Evolutionary conservation across 2,329 filamentous ascomycete species (phyloP).

Genomic region (Colletotrichum limetticola): DNA sequence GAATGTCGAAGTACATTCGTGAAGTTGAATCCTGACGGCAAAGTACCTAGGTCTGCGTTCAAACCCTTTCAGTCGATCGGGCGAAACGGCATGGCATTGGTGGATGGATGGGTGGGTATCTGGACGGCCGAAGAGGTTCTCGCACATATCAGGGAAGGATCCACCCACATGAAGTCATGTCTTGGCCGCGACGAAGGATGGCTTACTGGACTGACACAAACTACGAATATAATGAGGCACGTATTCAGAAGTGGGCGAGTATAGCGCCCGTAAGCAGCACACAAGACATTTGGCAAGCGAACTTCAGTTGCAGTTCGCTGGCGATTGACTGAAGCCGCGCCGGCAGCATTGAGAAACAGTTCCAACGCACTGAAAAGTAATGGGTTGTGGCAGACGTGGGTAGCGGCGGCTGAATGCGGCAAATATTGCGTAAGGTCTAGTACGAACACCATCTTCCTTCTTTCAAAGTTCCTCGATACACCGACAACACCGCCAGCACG

Average conservation of each 20-base stretch:
- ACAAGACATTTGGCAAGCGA: neutral
- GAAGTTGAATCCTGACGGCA: too few species aligned
- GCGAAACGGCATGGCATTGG: neutral
- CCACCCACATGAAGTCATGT: neutral
- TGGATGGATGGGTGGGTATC: neutral
- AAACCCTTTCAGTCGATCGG: neutral
- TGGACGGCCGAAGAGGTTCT: neutral
- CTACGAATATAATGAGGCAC: too few species aligned
- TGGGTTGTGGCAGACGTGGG: too few species aligned
- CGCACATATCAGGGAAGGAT: neutral
- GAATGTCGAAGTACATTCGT: too few species aligned
- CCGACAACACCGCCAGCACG: neutral
- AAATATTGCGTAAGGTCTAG: neutral
- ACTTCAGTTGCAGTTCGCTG: neutral
- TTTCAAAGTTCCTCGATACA: neutral
- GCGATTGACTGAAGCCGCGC: neutral
- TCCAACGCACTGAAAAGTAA: neutral
- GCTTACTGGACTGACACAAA: neutral
- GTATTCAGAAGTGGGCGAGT: too few species aligned
- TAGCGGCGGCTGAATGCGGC: neutral
- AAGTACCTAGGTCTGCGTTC: neutral
- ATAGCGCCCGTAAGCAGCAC: neutral
- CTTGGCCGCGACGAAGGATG: neutral
- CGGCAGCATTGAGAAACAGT: neutral
- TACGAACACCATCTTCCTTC: neutral